Evolutionary conservation across 108 stramenopile genomes (phyloP).

Genomic region (Hondaea fermentalgiana): DNA sequence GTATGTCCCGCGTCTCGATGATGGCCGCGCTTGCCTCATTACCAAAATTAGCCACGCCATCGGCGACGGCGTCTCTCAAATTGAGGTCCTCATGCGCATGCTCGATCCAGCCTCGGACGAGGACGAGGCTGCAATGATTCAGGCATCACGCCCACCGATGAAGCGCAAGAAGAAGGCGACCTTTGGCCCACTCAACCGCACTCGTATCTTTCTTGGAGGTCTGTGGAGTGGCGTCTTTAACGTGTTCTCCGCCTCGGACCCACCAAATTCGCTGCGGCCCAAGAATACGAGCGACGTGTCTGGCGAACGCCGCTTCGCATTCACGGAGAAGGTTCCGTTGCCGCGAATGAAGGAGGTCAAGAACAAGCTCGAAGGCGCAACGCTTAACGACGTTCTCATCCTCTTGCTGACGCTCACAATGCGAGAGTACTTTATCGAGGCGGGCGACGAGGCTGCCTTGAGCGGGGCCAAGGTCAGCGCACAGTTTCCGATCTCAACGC

Average conservation of each 20-base stretch:
- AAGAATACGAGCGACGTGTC: neutral
- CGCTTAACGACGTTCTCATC: constrained; percentile 5
- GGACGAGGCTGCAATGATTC: neutral
- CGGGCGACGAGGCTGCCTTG: neutral
- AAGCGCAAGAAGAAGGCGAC: neutral
- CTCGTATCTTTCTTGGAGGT: neutral
- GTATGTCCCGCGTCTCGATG: neutral
- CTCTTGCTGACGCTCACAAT: neutral
- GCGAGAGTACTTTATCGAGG: neutral
- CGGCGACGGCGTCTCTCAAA: neutral
- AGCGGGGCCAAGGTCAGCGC: neutral
- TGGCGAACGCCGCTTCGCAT: neutral
- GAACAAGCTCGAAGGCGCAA: neutral
- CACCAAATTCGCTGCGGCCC: neutral
- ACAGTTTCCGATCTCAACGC: neutral
- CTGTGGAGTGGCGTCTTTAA: neutral
- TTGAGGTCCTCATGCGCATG: constrained; percentile 1
- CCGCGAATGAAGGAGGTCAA: neutral
- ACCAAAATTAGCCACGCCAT: constrained; percentile 5
- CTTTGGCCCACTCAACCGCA: neutral
- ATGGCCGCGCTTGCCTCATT: constrained; percentile 9
- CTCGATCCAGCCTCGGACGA: neutral
- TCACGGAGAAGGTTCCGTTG: neutral
- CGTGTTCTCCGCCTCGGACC: neutral
- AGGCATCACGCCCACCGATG: neutral